Conservation (phyloP, 2,329 filamentous ascomycete genomes). For the Nannizziopsis barbatae region DNA sequence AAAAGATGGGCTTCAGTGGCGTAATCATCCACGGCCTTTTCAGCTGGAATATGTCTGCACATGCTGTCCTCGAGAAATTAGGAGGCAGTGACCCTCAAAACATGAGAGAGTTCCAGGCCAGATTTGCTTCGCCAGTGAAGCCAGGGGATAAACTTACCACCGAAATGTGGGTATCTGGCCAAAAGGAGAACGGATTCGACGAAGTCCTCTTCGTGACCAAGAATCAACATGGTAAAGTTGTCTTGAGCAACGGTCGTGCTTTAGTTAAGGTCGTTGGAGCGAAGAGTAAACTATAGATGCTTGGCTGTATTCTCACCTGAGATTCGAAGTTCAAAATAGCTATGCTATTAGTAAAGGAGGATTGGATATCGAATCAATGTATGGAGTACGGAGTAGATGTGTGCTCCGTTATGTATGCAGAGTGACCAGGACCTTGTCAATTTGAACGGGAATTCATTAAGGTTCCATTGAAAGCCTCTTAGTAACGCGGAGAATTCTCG, state of each 20-base stretch:
- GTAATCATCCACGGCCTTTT: conserved; percentile 82
- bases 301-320: no score
- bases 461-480: no score
- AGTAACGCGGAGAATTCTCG: no score
- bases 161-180: conserved; percentile 69
- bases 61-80: conserved; percentile 60
- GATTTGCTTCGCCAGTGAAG: conserved; percentile 74
- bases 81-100: conserved; percentile 69
- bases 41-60: conserved; percentile 70
- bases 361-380: no score
- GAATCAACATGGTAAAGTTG: conserved; percentile 71
- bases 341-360: no score
- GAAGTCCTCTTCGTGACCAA: conserved; percentile 71
- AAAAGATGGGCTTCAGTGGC: conserved; percentile 84
- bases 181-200: conserved; percentile 53
- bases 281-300: conserved; percentile 52
- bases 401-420: no score
- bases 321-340: no score
- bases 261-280: conserved; percentile 55
- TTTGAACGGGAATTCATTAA: no score
- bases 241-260: conserved; percentile 75
- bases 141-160: conserved; percentile 73
- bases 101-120: conserved; percentile 76
- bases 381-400: no score
- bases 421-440: no score